Evolutionary conservation across 306 rosid genomes (phyloP), one percentile per base, ranked within the genome.

Genomic region (Adenanthera pavonina): DNA sequence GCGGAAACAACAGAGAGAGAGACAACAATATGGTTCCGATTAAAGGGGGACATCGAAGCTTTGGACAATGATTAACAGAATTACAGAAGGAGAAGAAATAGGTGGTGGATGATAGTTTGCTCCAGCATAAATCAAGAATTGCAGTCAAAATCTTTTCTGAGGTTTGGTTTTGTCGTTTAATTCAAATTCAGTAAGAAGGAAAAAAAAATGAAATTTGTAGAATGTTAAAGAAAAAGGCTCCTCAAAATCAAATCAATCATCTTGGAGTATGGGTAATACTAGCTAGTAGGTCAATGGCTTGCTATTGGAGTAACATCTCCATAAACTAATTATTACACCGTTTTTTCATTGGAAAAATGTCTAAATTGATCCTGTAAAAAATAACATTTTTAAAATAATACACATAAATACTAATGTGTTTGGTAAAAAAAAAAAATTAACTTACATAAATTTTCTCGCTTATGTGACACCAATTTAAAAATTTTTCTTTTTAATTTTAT

Each of bases 1-100:
- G 44, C 12, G 68, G 68, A 13, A 62, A 62, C 10, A 30, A 62
- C 2, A 33, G 33, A 62, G n/a, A 62, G n/a, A 10, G 38, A 34
- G 75, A 36, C 44, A 72, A 72, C 30, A 72, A 72, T 49, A 6
- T 33, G 30, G 13, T 6, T 8, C 14, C 56, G 41, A 30, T 46
- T 47, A 15, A 2, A 15, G 8, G 69, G 74, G 76, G 47, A 43
- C 53, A 60, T 61, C 56, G 25, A 72, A 82, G 84, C 60, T 78
- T 40, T 36, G 19, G 70, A 56, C 12, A 46, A 48, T 25, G 52
- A 48, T 6, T 6, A 62, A 2, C 33, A 67, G 25, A 36, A 0
- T 6, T 53, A 2, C 33, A 67, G 25, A 36, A 0, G 74, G 20
- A 41, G 41, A 74, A 70, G 54, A 79, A 79, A 83, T 78, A 60